Base-by-base conservation (phyloP, 1,284 basidiomycete genomes). In the Moniliophthora roreri region DNA sequence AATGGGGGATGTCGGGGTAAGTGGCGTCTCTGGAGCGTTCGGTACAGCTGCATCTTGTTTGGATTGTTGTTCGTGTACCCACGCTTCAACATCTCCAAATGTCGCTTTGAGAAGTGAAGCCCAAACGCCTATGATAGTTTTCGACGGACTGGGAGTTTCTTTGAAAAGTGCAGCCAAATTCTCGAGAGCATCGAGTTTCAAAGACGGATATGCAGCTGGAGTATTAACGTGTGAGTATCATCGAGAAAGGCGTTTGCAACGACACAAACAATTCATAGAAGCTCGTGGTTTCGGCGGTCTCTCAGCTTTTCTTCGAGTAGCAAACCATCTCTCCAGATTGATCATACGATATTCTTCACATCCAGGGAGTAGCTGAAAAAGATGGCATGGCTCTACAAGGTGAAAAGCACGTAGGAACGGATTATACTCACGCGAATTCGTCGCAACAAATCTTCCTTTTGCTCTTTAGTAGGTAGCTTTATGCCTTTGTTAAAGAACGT, bases 81-180 rank as follows among this genome's bases (percentile, higher is more conserved):
- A 50, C 6, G 35, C 36, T 39, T 39, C 34, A 23, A 50, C 37
- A 24, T 50, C 37, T 40, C 16, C 48, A 26, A 28, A 16, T 10
- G 6, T 35, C 7, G 23, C 37, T 50, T 40, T 24, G 21, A 40
- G 48, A 39, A 40, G 36, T 39, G 9, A 9, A 23, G 41, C 48
- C 48, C 48, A 50, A n/a, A 50, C 21, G 9, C 38, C 40, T 13
- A 50, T 40, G 26, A 50, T n/a, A 18, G 26, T 21, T 7, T 18
- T 20, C 13, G 48, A 50, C 13, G 48, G 37, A 9, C 26, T 35
- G n/a, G 48, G 48, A 24, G 48, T 39, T 39, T 24, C 48, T 18
- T 15, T 18, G 24, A 21, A 24, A 24, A 50, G 21, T 2, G 48
- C 40, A 23, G 34, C 2, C 13, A 44, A 21, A 5, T 4, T 44